Conservation (phyloP, 2,329 filamentous ascomycete species). For the Pseudocercospora pini-densiflorae region DNA sequence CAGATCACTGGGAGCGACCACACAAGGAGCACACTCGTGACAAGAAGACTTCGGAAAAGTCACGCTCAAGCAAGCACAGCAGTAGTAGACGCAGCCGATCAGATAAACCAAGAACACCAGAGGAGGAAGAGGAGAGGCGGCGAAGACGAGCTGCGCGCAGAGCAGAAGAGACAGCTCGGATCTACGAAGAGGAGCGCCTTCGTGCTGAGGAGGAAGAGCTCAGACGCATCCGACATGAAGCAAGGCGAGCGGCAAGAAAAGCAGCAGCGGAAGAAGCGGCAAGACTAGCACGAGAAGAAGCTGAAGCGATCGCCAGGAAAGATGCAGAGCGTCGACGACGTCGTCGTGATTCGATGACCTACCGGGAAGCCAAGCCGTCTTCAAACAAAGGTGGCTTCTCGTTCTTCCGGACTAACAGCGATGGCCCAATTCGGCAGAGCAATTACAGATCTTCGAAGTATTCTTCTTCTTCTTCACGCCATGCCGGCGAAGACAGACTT, state of each 20-base stretch:
- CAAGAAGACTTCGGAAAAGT: slow-evolving; percentile 25
- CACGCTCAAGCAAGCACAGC: slow-evolving; percentile 28
- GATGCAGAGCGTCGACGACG: slow-evolving; percentile 29
- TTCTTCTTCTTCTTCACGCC: not conserved
- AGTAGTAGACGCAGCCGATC: slow-evolving; percentile 24
- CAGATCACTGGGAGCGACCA: slow-evolving; percentile 33
- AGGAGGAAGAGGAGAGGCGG: slow-evolving; percentile 29
- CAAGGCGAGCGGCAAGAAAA: slow-evolving; percentile 31
- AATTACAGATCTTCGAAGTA: slow-evolving; percentile 14
- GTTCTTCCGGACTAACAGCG: slow-evolving; percentile 14
- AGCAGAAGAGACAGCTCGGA: slow-evolving; percentile 29
- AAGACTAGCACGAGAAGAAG: slow-evolving; percentile 28
- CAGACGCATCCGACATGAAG: slow-evolving; percentile 33
- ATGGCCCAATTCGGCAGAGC: slow-evolving; percentile 13
- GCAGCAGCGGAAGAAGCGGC: slow-evolving; percentile 32
- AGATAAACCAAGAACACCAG: slow-evolving; percentile 22
- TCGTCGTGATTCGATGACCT: slow-evolving; percentile 17
- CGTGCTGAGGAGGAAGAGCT: slow-evolving; percentile 35
- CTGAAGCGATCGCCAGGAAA: slow-evolving; percentile 23
- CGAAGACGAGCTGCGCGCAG: slow-evolving; percentile 26
- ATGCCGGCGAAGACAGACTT: slow-evolving; percentile 2
- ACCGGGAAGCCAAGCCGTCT: slow-evolving; percentile 23
- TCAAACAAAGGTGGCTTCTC: slow-evolving; percentile 14
- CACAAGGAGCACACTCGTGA: slow-evolving; percentile 23
- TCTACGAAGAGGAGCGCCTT: slow-evolving; percentile 28